These are phyloP conservation scores for Jimgerdemannia lactiflua DNA, from an alignment of 192 early-diverging fungal genomes.

Conservation along the genomic window DNA sequence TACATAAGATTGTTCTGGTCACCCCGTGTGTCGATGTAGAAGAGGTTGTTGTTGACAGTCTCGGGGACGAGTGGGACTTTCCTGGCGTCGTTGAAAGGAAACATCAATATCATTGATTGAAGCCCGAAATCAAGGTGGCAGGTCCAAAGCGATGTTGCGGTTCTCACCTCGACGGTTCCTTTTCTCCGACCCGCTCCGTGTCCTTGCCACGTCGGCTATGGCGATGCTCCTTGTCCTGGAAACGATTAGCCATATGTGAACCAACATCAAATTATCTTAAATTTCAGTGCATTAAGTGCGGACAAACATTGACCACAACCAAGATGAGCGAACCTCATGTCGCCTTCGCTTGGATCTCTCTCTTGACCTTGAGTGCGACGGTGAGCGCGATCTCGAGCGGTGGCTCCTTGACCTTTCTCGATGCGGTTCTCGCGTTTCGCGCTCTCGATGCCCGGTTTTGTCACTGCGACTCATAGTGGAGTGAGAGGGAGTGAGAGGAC, in stretches of 20 bases:
- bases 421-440: neutral
- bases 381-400: neutral
- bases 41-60: neutral
- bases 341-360: neutral
- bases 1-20: slow-evolving; percentile 27
- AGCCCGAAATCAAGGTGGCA: no score
- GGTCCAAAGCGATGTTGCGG: neutral
- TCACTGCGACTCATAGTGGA: neutral
- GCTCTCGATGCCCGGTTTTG: neutral
- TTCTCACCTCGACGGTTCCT: neutral
- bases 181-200: neutral
- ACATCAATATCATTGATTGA: no score
- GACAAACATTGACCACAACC: neutral
- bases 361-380: neutral
- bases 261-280: no score
- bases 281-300: neutral
- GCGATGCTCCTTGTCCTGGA: neutral
- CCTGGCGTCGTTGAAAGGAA: neutral
- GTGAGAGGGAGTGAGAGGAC: neutral
- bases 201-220: neutral
- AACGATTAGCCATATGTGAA: neutral
- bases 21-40: slow-evolving; percentile 30
- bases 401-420: neutral
- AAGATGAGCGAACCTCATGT: neutral
- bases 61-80: neutral